Evolutionary conservation across 169 alveolate species (phyloP).

Genomic region (Eimeria maxima): DNA sequence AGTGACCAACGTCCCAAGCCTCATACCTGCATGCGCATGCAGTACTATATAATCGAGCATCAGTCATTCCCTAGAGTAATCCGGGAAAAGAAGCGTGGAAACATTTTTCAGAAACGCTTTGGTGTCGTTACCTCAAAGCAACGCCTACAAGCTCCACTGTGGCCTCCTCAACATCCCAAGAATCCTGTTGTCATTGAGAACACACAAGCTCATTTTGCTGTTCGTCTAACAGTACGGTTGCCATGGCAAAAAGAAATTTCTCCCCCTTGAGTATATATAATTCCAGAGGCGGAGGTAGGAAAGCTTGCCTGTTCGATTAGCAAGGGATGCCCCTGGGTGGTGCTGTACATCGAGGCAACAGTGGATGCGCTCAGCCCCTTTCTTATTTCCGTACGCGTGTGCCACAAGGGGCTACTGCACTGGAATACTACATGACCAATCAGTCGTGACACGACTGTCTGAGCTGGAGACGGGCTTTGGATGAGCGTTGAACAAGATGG

Average conservation of each 20-base stretch:
- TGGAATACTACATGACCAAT: conserved; percentile 73
- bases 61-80: not conserved
- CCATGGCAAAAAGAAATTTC: not conserved
- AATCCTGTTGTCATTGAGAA: conserved; percentile 33
- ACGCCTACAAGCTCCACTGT: conserved; percentile 71
- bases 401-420: conserved; percentile 81
- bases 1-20: conserved; percentile 80
- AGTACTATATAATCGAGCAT: not conserved
- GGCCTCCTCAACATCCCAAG: conserved; percentile 72
- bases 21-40: conserved; percentile 61
- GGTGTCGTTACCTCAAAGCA: conserved; percentile 30
- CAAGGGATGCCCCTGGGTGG: conserved; percentile 81
- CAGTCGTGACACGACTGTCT: conserved; percentile 59
- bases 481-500: not conserved
- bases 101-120: not conserved
- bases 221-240: not conserved
- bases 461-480: conserved; percentile 78
- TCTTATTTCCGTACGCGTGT: conserved; percentile 42
- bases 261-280: not conserved
- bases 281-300: not conserved
- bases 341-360: conserved; percentile 69
- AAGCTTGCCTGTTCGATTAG: conserved; percentile 51
- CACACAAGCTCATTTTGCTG: not conserved
- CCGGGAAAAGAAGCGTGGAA: not conserved
- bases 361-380: conserved; percentile 55